Evolutionary conservation across 2,329 filamentous ascomycete species (phyloP).

Genomic region (Aureobasidium vineae): DNA sequence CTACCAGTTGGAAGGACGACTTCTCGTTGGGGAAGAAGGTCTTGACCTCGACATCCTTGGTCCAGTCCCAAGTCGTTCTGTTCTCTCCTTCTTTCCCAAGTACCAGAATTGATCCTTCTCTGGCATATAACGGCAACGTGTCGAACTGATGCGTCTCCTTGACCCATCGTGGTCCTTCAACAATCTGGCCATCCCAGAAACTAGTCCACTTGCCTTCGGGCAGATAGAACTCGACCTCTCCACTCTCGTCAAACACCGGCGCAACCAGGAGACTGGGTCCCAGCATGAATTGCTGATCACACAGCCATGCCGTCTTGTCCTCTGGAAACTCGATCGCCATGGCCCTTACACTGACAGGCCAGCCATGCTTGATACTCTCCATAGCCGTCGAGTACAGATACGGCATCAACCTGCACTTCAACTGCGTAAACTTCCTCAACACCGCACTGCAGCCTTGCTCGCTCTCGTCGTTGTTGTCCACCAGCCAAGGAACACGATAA

Average conservation of each 20-base stretch:
- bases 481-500: constrained; percentile 73
- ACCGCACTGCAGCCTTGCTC: constrained; percentile 52
- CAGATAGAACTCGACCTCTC: constrained; percentile 65
- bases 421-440: constrained; percentile 52
- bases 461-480: constrained; percentile 60
- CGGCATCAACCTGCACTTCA: constrained; percentile 59
- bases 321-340: constrained; percentile 69
- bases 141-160: constrained; percentile 44
- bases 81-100: constrained; percentile 42
- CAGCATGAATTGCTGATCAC: constrained; percentile 74
- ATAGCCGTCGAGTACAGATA: constrained; percentile 57
- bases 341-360: constrained; percentile 61
- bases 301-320: constrained; percentile 64
- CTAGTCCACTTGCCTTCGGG: constrained; percentile 53
- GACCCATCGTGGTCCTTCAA: constrained; percentile 47
- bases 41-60: constrained; percentile 40
- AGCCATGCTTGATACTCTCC: constrained; percentile 53
- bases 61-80: constrained; percentile 43
- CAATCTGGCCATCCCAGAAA: constrained; percentile 48
- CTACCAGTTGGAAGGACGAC: constrained; percentile 40
- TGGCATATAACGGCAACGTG: constrained; percentile 44
- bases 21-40: constrained; percentile 41
- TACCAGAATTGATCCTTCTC: constrained; percentile 43
- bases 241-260: constrained; percentile 62
- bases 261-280: constrained; percentile 63